Evolutionary conservation across 2,329 filamentous ascomycete genomes (phyloP), one percentile per base, ranked within the genome.

Genomic region (Metarhizium brunneum): DNA sequence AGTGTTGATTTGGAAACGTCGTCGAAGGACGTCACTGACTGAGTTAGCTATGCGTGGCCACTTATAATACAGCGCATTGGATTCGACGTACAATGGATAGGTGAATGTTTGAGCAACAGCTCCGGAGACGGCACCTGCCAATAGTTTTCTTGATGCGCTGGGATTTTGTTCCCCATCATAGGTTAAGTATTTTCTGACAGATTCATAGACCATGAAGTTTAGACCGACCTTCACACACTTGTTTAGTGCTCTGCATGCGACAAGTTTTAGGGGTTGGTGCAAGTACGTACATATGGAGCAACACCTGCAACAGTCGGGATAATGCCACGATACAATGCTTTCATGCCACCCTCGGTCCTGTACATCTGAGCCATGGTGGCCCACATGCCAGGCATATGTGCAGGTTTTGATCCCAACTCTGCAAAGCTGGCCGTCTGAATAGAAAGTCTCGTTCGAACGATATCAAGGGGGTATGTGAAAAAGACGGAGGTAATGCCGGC

Each of bases 181-280:
- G 0, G 94, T 99, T 62, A 99, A 79, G 62, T 87, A 86, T 65
- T 85, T 84, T 58, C 94, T 85, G 57, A 92, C 86, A 51, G 87
- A 87, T 71, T 99, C 94, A 72, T 99, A 99, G 6, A 90, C 90
- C 91, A 97, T 97, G 71, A 99, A 99, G 71, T 99, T 99, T 54
- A 99, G 78, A 43, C 94, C 94, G 59, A 99, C 88, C 86, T 91
- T 62, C 53, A 14, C n/a, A 32, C 18, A 11, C 10, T 45, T 60
- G 45, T 16, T 65, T 47, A 65, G 60, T 61, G 57, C 35, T 49
- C 35, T 36, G 30, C n/a, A 42, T 4, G 10, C n/a, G n/a, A 45
- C 6, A 29, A 18, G 32, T 35, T 35, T 35, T 3, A 35, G 32
- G 6, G n/a, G 2, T 13, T 2, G 2, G 2, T 35, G 35, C 16